Conservation (phyloP, 1,284 basidiomycete genomes). For the Malassezia nana region DNA sequence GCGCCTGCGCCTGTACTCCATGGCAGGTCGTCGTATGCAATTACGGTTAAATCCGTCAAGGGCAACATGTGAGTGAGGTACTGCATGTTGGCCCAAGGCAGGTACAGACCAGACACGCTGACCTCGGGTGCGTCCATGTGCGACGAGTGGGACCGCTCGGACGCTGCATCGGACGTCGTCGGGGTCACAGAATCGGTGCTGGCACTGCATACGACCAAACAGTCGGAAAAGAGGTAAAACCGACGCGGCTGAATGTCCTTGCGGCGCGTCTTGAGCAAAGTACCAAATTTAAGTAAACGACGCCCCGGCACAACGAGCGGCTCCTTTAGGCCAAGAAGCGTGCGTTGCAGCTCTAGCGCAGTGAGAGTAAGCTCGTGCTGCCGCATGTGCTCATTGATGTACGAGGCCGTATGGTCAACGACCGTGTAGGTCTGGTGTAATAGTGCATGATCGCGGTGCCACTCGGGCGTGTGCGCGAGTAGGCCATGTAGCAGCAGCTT, state of each 20-base stretch:
- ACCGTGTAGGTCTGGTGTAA: conserved; percentile 26
- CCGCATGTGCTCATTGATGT: conserved; percentile 44
- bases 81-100: conserved; percentile 23
- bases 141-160: conserved; percentile 56
- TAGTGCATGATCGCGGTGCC: conserved; percentile 30
- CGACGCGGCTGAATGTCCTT: conserved; percentile 42
- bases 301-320: conserved; percentile 41
- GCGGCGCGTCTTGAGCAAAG: conserved; percentile 43
- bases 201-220: conserved; percentile 36
- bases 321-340: conserved; percentile 32
- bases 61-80: conserved; percentile 40
- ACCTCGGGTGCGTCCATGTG: not conserved
- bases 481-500: conserved; percentile 39
- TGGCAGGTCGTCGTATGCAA: conserved; percentile 29
- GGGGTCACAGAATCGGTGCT: conserved; percentile 55
- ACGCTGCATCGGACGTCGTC: conserved; percentile 59
- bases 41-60: conserved; percentile 40
- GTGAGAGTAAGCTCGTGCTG: conserved; percentile 44
- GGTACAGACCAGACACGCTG: not conserved
- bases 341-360: conserved; percentile 41
- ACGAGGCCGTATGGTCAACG: conserved; percentile 38
- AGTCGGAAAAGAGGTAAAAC: conserved; percentile 46
- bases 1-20: not conserved
- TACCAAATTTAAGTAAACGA: conserved; percentile 32
- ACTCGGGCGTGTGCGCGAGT: conserved; percentile 32